A percentile compares a stretch with the other conserved stretches of the same genome.
phyloP scores from a whole-genome alignment of 108 stramenopile species.

The Hondaea fermentalgiana region DNA sequence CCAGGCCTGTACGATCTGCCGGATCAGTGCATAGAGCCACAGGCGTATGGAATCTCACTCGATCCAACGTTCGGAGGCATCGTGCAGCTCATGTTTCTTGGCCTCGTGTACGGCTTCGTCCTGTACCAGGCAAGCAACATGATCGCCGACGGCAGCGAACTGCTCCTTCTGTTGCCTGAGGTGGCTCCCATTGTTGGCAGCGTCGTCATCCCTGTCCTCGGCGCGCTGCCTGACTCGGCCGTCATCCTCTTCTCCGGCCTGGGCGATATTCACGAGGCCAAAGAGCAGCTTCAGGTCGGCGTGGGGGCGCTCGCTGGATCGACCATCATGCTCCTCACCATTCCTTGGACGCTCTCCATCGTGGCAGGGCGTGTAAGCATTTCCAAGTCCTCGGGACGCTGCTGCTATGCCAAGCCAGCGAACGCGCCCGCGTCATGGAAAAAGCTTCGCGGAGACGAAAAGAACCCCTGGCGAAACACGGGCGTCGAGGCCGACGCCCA shows the following conservation, averaged over 20 bases:
- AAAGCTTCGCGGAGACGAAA: neutral
- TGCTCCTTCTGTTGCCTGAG: constrained; percentile 79
- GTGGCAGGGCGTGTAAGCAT: constrained; percentile 83
- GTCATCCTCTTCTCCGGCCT: constrained; percentile 89
- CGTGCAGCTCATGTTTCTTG: constrained; percentile 67
- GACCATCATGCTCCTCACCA: constrained; percentile 91
- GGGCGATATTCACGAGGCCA: constrained; percentile 65
- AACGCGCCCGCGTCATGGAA: constrained; percentile 5
- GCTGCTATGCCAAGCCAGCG: constrained; percentile 33
- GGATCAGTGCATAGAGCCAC: neutral
- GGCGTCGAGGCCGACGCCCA: neutral
- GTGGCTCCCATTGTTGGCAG: constrained; percentile 85
- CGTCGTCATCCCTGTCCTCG: constrained; percentile 86
- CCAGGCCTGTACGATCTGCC: neutral
- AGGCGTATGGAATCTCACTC: neutral
- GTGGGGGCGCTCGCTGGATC: constrained; percentile 92
- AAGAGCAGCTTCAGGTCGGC: constrained; percentile 77
- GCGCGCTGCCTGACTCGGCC: constrained; percentile 91
- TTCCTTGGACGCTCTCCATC: constrained; percentile 76
- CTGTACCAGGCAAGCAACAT: constrained; percentile 75
- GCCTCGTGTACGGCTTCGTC: constrained; percentile 80
- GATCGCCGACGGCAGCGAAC: constrained; percentile 88
- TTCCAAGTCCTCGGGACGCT: neutral
- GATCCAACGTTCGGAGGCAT: constrained; percentile 27
- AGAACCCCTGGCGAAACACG: constrained; percentile 50